Conservation (phyloP, 305 asterid genomes). For the Solanum aculeatissimum region DNA sequence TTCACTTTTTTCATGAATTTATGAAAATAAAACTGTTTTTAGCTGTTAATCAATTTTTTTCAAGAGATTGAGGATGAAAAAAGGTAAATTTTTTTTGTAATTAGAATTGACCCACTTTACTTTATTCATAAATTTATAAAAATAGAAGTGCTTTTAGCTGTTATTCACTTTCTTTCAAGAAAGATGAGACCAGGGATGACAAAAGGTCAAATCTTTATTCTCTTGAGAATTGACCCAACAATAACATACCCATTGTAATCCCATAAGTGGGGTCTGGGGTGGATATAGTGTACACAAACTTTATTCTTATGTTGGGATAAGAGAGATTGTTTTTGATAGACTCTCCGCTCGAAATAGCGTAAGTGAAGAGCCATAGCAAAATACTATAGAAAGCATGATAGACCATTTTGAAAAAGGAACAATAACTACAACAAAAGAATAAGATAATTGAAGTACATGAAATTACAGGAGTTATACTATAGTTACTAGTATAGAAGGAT, state of each 20-base stretch:
- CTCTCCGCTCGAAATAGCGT: background rate
- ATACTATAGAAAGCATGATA: background rate
- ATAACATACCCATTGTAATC: background rate
- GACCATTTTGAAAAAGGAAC: background rate
- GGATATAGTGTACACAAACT: background rate
- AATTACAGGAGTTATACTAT: background rate
- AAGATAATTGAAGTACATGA: background rate
- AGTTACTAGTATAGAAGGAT: background rate
- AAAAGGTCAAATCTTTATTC: conserved; percentile 29
- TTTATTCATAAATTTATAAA: background rate
- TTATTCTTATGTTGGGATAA: background rate
- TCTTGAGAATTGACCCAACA: background rate
- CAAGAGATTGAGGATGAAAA: conserved; percentile 52
- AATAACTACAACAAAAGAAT: background rate
- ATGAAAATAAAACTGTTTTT: background rate
- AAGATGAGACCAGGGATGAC: conserved; percentile 46
- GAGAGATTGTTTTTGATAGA: background rate
- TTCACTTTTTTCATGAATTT: background rate
- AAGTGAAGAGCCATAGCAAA: background rate
- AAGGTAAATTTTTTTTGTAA: conserved; percentile 20
- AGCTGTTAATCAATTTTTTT: background rate
- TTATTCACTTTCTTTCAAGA: conserved; percentile 3
- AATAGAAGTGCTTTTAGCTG: background rate
- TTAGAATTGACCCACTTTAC: background rate
- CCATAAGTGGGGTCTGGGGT: background rate